Conservation (phyloP, 768 basidiomycete genomes). For the Tylopilus intermedius region DNA sequence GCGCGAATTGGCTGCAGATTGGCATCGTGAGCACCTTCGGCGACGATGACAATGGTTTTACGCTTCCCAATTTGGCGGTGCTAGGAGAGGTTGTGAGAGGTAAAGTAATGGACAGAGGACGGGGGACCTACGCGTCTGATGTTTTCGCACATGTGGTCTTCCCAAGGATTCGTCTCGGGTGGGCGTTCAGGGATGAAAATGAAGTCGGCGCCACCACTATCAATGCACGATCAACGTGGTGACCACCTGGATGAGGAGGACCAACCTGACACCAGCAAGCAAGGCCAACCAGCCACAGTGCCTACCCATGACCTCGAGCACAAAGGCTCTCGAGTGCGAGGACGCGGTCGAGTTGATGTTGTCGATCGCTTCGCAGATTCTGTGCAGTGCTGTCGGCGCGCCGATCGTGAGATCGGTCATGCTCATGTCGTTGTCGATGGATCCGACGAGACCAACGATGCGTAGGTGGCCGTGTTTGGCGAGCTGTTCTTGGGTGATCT, state of each 20-base stretch:
- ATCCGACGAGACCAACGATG: conserved; percentile 98
- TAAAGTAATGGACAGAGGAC: not conserved
- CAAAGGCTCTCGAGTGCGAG: conserved; percentile 96
- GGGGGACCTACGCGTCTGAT: conserved; percentile 61
- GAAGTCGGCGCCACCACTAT: conserved; percentile 88
- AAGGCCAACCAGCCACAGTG: conserved; percentile 99
- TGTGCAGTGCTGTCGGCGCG: conserved; percentile 89
- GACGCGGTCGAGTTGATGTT: conserved; percentile 96
- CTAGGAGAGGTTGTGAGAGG: conserved; percentile 36
- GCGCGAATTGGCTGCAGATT: conserved; percentile 89
- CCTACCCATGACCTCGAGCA: conserved; percentile 98
- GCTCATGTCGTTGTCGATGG: conserved; percentile 99
- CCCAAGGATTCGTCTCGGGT: conserved; percentile 76
- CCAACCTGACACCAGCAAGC: conserved; percentile 84
- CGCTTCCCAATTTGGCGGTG: conserved; percentile 91
- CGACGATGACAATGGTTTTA: conserved; percentile 97
- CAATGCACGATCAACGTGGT: conserved; percentile 8
- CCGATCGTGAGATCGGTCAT: conserved; percentile 97
- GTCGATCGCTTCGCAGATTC: conserved; percentile 97
- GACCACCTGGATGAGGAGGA: conserved; percentile 1
- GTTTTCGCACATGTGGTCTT: conserved; percentile 83
- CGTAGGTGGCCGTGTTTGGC: conserved; percentile 75
- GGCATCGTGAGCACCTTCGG: conserved; percentile 90
- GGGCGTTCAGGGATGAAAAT: conserved; percentile 96
- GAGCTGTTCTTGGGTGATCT: conserved; percentile 72